These are phyloP conservation scores for Populus deltoides DNA, from an alignment of 345 rosid species.

Conservation along the genomic window DNA sequence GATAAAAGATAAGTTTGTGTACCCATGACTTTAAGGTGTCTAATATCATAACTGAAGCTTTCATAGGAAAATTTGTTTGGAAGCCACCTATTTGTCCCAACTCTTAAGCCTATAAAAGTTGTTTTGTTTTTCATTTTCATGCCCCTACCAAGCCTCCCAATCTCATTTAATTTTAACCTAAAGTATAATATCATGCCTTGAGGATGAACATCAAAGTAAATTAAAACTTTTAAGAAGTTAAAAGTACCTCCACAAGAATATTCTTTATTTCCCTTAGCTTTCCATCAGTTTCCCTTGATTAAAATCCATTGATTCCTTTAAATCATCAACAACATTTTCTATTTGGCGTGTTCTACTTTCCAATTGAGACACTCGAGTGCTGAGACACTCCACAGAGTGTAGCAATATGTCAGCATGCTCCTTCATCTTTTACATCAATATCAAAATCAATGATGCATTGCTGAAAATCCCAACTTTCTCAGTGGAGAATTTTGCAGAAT, in stretches of 20 bases:
- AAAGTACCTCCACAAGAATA: constrained; percentile 46
- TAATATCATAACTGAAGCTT: not conserved
- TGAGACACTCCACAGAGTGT: constrained; percentile 40
- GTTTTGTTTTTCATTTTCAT: not conserved
- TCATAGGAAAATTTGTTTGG: not conserved
- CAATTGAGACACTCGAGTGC: constrained; percentile 44
- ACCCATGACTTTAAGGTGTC: not conserved
- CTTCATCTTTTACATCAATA: constrained; percentile 45
- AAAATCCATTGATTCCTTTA: constrained; percentile 40
- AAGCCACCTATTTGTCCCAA: not conserved
- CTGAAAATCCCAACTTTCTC: constrained; percentile 15
- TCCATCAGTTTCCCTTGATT: constrained; percentile 45
- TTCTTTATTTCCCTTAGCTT: constrained; percentile 50
- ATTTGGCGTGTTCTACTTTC: constrained; percentile 41
- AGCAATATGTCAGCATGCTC: constrained; percentile 41
- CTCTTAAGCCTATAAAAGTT: not conserved
- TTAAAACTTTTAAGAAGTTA: not conserved
- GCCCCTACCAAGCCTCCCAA: not conserved
- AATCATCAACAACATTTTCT: constrained; percentile 42
- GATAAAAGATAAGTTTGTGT: not conserved
- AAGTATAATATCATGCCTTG: not conserved
- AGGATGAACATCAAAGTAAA: not conserved
- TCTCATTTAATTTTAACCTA: not conserved
- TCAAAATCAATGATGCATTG: constrained; percentile 32
- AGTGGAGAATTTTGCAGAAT: constrained; percentile 14